Conservation (phyloP, 2,329 filamentous ascomycete genomes). For the Verticillium albo-atrum region DNA sequence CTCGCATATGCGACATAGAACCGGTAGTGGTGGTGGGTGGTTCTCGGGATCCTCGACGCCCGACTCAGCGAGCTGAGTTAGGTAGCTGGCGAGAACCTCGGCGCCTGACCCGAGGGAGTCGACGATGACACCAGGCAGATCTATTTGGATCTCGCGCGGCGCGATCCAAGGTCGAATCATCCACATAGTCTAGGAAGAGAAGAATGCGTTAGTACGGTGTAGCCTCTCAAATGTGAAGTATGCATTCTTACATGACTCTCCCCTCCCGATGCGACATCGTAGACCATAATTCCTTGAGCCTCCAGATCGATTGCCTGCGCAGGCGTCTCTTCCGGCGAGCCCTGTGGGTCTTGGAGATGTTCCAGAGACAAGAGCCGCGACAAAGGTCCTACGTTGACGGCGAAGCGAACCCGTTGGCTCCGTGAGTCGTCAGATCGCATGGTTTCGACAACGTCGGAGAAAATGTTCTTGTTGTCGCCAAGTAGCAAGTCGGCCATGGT, state of each 20-base stretch:
- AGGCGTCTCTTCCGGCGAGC: constrained; percentile 23
- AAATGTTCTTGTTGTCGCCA: constrained; percentile 71
- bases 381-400: constrained; percentile 63
- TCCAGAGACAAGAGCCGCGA: constrained; percentile 57
- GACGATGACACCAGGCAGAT: constrained; percentile 82
- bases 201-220: neutral
- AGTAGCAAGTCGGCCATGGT: constrained; percentile 77
- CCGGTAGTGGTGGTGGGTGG: constrained; percentile 75
- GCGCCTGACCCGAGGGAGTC: constrained; percentile 92
- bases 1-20: constrained; percentile 95
- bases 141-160: constrained; percentile 91
- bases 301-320: constrained; percentile 71
- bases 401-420: constrained; percentile 84
- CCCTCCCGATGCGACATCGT: constrained; percentile 78
- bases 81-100: constrained; percentile 88
- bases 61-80: constrained; percentile 82
- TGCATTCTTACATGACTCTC: constrained; percentile 74
- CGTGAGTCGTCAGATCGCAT: constrained; percentile 92
- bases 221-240: constrained; percentile 15
- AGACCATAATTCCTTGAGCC: constrained; percentile 97
- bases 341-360: constrained; percentile 29
- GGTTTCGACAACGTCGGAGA: constrained; percentile 76
- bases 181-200: constrained; percentile 80
- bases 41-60: constrained; percentile 70
- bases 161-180: constrained; percentile 92